Evolutionary conservation across 2,329 filamentous ascomycete species (phyloP).

Genomic region (Monosporascus sp.): DNA sequence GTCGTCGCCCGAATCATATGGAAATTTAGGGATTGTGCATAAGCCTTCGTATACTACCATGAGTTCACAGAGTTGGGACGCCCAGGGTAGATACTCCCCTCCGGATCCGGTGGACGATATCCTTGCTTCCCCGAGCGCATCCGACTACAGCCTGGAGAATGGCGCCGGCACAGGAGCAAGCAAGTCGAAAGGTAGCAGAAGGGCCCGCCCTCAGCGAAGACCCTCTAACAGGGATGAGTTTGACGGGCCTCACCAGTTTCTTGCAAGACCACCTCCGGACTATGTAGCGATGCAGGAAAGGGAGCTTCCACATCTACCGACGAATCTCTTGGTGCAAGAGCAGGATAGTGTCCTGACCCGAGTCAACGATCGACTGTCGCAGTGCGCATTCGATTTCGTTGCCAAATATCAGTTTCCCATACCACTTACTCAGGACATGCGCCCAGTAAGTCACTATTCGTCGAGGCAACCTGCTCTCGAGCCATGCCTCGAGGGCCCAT

Average conservation of each 20-base stretch:
- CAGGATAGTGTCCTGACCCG: slow-evolving; percentile 75
- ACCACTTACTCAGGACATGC: slow-evolving; percentile 58
- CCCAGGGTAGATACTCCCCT: slow-evolving; percentile 48
- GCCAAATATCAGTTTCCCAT: slow-evolving; percentile 90
- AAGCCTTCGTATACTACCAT: slow-evolving; percentile 35
- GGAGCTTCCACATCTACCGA: slow-evolving; percentile 76
- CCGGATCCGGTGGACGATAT: slow-evolving; percentile 56
- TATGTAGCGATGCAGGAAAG: slow-evolving; percentile 73
- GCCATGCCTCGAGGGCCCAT: slow-evolving; percentile 16
- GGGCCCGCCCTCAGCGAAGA: slow-evolving; percentile 56
- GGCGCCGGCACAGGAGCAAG: slow-evolving; percentile 35
- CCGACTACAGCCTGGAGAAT: slow-evolving; percentile 57
- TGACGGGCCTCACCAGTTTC: slow-evolving; percentile 78
- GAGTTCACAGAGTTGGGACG: slow-evolving; percentile 42
- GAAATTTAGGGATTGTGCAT: slow-evolving; percentile 24
- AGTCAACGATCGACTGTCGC: slow-evolving; percentile 80
- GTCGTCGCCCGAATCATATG: slow-evolving; percentile 36
- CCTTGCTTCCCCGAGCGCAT: slow-evolving; percentile 52
- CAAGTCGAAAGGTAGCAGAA: slow-evolving; percentile 43
- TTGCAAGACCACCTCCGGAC: slow-evolving; percentile 66
- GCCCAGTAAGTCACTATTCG: background rate
- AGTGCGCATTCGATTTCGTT: slow-evolving; percentile 85
- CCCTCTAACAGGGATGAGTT: slow-evolving; percentile 84
- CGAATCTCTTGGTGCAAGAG: slow-evolving; percentile 76
- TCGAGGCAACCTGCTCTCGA: background rate